Evolutionary conservation across 148 eudicot genomes (phyloP), one percentile per base, ranked within the genome.

Genomic region (Rheum nobile): DNA sequence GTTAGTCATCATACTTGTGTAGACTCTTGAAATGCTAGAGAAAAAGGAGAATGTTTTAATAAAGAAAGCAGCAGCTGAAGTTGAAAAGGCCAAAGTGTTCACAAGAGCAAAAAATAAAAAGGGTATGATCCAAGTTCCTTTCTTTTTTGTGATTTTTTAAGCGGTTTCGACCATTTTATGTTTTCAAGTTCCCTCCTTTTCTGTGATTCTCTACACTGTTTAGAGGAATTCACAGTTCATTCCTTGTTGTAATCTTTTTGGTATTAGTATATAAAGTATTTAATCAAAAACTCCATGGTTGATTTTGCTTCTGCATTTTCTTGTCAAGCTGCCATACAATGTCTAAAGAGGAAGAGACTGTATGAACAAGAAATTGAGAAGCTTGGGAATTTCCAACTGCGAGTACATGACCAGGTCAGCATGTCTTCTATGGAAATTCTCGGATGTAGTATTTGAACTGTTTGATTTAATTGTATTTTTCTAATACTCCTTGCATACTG

Each of bases 21-120:
- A 91, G 97, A 84, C 97, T 44, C 92, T 89, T 50, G 92, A 86
- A 77, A 91, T 86, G 90, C 82, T 89, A 35, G 94, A 91, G 89
- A 91, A 91, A 77, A 91, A 88, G 82, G 97, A 91, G 77, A 85
- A 84, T 21, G 81, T 91, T 44, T 80, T 91, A 16, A 1, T 83
- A 70, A 91, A 89, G 82, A 91, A 88, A 80, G 97, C 89, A 79
- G 77, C 89, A 41, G 82, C 80, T 14, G 97, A 91, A 83, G 84
- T 89, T 55, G 92, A 86, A 54, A 89, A 75, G 83, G 94, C 94
- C 21, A 89, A 88, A 79, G 95, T 86, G 47, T 88, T 81, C 44
- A 81, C 88, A n/a, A 82, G 84, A 82, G 94, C 89, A 6, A 91
- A 86, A 83, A 91, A 91, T 75, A 91, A 89, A 79, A 85, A 89